Evolutionary conservation across 164 flowering plant species (phyloP), one percentile per base, ranked within the genome.

Genomic region (Kalanchoe fedtschenkoi): DNA sequence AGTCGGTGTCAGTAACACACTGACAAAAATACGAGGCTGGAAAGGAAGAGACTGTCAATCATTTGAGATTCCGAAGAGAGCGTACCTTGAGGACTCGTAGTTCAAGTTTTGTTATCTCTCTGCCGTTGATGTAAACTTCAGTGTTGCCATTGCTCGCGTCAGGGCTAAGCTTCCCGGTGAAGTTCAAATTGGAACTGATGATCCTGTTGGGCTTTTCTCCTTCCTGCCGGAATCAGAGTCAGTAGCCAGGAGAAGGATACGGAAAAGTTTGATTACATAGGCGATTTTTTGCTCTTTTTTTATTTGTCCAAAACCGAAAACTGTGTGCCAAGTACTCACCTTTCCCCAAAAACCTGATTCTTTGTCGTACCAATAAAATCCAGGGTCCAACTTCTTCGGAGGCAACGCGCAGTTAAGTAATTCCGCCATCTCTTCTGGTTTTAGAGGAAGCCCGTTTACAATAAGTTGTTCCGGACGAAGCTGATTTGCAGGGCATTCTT

Each of bases 301-400:
- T 22, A 47, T 17, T 9, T 11, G 15, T 2, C 4, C 41, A 42
- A 16, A 19, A 62, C 41, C 35, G 44, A 6, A 30, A 19, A 21
- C 17, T 9, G n/a, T 34, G 51, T 8, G 28, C 62, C 30, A 58
- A 53, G 38, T 8, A 61, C 73, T 43, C 55, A 92, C 98, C 97
- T 86, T 89, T 77, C 98, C 98, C 98, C 97, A 93, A 3, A 82
- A 74, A 47, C 97, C 98, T 41, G 96, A 92, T 70, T 89, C 98
- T 66, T 89, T 92, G 77, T 92, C 98, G 72, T 92, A 92, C 98
- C 98, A 92, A 74, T 92, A 92, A 67, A 79, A 74, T 28, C 98
- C 98, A 15, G 97, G 96, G 76, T 92, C 90, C 79, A 92, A 70
- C 64, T 86, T 89, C 67, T 69, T 68, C 0, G 98, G 97, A 26